Conservation (phyloP, 768 basidiomycete genomes). For the Amanita pseudoporphyria region DNA sequence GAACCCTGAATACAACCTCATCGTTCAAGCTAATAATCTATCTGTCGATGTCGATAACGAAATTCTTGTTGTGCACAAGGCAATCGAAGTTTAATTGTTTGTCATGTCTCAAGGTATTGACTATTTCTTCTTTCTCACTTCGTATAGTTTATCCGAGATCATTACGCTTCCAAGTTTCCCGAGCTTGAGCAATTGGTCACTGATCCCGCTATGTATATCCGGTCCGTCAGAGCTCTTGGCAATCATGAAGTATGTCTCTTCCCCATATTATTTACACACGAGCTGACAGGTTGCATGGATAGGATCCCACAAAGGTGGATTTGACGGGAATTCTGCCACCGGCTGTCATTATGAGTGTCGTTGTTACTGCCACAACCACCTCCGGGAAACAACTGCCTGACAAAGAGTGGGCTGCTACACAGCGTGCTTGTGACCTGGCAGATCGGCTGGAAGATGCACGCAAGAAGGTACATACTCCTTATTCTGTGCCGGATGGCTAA, state of each 20-base stretch:
- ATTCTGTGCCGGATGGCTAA: neutral
- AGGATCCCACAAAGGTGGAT: slow-evolving; percentile 86
- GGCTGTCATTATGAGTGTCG: slow-evolving; percentile 92
- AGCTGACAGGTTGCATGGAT: slow-evolving; percentile 5
- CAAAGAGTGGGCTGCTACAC: slow-evolving; percentile 70
- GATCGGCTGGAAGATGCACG: slow-evolving; percentile 83
- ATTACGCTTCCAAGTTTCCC: slow-evolving; percentile 91
- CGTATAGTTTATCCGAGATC: slow-evolving; percentile 89
- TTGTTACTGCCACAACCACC: slow-evolving; percentile 90
- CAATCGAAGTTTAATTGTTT: slow-evolving; percentile 16
- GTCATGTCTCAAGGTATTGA: slow-evolving; percentile 11
- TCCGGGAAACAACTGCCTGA: slow-evolving; percentile 64
- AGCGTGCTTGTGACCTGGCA: slow-evolving; percentile 82
- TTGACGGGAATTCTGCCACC: slow-evolving; percentile 73
- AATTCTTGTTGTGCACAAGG: slow-evolving; percentile 95
- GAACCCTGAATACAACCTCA: slow-evolving; percentile 93
- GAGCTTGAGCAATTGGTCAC: slow-evolving; percentile 93
- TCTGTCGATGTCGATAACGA: slow-evolving; percentile 99
- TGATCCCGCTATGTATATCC: slow-evolving; percentile 88
- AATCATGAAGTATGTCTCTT: slow-evolving; percentile 57
- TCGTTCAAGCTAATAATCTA: slow-evolving; percentile 95
- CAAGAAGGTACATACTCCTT: slow-evolving; percentile 51
- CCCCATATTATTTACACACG: slow-evolving; percentile 3
- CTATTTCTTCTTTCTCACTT: slow-evolving; percentile 6
- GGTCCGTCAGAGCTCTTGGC: slow-evolving; percentile 78